Percentiles rank a stretch among this genome's conserved stretches.
These are phyloP conservation scores for Termitomyces sp. DNA, from an alignment of 768 basidiomycete species.

Conservation along the genomic window DNA sequence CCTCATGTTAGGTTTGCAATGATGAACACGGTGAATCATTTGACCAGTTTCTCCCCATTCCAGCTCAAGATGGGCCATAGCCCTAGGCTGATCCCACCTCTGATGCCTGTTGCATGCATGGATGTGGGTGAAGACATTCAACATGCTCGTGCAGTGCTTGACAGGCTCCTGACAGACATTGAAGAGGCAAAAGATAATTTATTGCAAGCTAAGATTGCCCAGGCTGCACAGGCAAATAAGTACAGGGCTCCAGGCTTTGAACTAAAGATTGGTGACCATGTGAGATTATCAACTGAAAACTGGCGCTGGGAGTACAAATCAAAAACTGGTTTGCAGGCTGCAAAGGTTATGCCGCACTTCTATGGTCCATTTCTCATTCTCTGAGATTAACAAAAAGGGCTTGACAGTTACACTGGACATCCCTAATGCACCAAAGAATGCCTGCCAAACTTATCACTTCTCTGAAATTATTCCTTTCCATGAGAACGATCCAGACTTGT, in stretches of 20 bases:
- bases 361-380: background rate
- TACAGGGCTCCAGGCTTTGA: background rate
- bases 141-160: background rate
- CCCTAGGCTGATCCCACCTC: background rate
- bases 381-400: background rate
- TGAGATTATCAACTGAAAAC: background rate
- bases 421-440: too few relatives aligned
- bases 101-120: background rate
- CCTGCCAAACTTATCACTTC: too few relatives aligned
- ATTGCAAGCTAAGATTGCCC: background rate
- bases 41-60: background rate
- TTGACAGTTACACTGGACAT: background rate
- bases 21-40: too few relatives aligned
- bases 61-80: background rate
- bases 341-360: background rate
- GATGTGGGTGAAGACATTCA: background rate
- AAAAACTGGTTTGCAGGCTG: background rate
- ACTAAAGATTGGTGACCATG: background rate
- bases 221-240: background rate
- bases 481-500: too few relatives aligned
- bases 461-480: too few relatives aligned
- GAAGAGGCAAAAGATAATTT: background rate
- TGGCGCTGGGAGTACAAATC: background rate
- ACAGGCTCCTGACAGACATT: background rate
- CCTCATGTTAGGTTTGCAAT: background rate